phyloP scores from a whole-genome alignment of 73 alveolate species.

The Durusdinium trenchii region DNA sequence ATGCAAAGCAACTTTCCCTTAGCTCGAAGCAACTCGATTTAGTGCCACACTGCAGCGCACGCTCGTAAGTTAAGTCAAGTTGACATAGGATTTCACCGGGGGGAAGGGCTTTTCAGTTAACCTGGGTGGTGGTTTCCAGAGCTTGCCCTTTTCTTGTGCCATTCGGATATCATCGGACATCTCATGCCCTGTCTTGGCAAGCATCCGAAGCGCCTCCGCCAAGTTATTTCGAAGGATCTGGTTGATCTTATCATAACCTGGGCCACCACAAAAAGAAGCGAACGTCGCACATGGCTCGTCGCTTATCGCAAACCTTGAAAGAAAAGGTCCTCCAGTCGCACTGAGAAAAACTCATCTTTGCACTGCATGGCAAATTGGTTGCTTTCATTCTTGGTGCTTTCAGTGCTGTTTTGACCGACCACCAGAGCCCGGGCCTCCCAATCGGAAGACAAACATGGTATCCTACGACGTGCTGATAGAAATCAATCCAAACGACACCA shows the following conservation, averaged over 20 bases:
- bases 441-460: no score
- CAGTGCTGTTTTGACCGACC: no score
- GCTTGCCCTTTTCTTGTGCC: not conserved
- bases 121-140: not conserved
- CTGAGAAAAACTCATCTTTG: not conserved
- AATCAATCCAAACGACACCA: no score
- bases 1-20: no score
- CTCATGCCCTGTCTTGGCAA: not conserved
- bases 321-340: not conserved
- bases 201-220: constrained; percentile 53
- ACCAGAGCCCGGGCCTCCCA: no score
- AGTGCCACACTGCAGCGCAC: not conserved
- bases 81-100: not conserved
- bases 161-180: no score
- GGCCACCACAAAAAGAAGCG: not conserved
- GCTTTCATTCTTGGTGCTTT: not conserved
- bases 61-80: not conserved
- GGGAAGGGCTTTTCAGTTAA: no score
- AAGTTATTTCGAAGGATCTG: constrained; percentile 50
- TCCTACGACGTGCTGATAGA: no score
- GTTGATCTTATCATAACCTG: constrained; percentile 65
- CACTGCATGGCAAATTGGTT: not conserved
- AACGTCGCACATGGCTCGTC: no score
- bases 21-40: no score
- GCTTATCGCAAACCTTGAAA: not conserved